phyloP scores from a whole-genome alignment of 306 rosid species.

The Quercus agrifolia region DNA sequence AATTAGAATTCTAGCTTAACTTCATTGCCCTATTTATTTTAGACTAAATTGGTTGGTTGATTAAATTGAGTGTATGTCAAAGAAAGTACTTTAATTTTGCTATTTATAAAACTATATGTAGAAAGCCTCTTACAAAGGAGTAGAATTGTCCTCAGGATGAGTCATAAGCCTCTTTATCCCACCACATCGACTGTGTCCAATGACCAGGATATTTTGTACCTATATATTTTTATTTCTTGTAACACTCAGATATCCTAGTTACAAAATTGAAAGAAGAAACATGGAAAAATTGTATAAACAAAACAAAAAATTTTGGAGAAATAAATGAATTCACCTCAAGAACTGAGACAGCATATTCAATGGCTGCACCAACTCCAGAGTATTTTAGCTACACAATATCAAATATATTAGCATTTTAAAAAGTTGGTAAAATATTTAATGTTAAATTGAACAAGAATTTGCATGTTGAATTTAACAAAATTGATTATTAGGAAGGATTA shows the following conservation, averaged over 20 bases:
- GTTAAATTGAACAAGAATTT: not conserved
- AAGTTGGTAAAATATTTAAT: not conserved
- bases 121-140: conserved; percentile 39
- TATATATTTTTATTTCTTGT: conserved; percentile 6
- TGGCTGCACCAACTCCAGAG: conserved; percentile 54
- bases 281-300: not conserved
- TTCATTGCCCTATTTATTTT: not conserved
- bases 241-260: not conserved
- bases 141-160: conserved; percentile 45
- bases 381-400: conserved; percentile 33
- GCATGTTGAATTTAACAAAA: not conserved
- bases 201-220: conserved; percentile 56
- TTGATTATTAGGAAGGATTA: no score
- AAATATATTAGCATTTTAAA: not conserved
- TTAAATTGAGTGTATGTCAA: not conserved
- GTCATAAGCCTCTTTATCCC: conserved; percentile 64
- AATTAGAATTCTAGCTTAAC: not conserved
- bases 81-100: not conserved
- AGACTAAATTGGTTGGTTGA: no score
- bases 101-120: not conserved
- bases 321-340: conserved; percentile 29
- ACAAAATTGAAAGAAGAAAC: not conserved
- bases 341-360: conserved; percentile 54
- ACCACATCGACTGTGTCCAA: conserved; percentile 73
- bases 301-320: not conserved